Evolutionary conservation across 1,284 basidiomycete genomes (phyloP).

Genomic region (Xerocomus minutiporus): DNA sequence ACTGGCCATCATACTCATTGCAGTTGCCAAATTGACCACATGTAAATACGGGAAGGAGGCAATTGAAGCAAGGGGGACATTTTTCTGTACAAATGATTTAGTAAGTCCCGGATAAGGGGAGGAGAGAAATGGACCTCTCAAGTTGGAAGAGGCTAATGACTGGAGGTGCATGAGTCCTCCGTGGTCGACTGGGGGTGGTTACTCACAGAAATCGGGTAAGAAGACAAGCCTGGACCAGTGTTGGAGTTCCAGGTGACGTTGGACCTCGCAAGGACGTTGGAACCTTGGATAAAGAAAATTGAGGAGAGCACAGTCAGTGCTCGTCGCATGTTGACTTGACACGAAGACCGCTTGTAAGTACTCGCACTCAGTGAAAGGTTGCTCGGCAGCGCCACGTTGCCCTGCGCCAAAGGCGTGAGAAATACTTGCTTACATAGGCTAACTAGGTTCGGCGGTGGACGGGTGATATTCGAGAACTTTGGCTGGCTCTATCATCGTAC

Average conservation of each 20-base stretch:
- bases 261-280: slow-evolving; percentile 4
- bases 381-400: background rate
- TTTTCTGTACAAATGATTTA: slow-evolving; percentile 28
- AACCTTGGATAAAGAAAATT: slow-evolving; percentile 16
- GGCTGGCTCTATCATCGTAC: too few relatives aligned
- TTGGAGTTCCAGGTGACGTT: slow-evolving; percentile 20
- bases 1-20: slow-evolving; percentile 75
- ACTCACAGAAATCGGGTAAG: slow-evolving; percentile 29
- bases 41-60: slow-evolving; percentile 64
- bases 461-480: too few relatives aligned
- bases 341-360: background rate
- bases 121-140: slow-evolving; percentile 11
- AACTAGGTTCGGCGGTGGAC: background rate
- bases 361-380: background rate
- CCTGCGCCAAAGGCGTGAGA: slow-evolving; percentile 16
- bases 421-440: slow-evolving; percentile 1
- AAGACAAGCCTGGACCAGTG: slow-evolving; percentile 15
- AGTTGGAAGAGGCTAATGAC: slow-evolving; percentile 21
- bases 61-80: slow-evolving; percentile 70
- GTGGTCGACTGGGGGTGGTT: background rate
- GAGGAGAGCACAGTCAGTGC: slow-evolving; percentile 11
- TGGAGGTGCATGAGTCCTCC: slow-evolving; percentile 13
- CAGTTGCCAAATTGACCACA: slow-evolving; percentile 75
- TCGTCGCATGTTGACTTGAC: slow-evolving; percentile 22
- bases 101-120: background rate